A percentile compares a stretch with the other conserved stretches of the same genome.
phyloP scores from a whole-genome alignment of 2,329 filamentous ascomycete genomes.

The Sporothrix pallida region DNA sequence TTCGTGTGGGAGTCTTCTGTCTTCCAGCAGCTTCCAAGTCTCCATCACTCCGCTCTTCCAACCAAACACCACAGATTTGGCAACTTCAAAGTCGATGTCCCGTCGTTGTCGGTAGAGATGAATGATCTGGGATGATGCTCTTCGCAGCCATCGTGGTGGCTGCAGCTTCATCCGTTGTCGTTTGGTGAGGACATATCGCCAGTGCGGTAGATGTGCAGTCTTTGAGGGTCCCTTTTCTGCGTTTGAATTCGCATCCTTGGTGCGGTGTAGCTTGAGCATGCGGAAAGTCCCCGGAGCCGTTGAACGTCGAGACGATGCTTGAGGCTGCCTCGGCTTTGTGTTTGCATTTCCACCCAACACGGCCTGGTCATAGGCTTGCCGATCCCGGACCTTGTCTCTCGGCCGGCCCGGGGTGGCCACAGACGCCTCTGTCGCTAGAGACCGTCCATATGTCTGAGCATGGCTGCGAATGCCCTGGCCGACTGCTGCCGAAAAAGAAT shows the following conservation, averaged over 20 bases:
- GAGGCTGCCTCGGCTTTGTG: too few relatives aligned
- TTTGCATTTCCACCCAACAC: too few relatives aligned
- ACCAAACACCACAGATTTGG: conserved; percentile 21
- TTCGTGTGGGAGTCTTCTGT: conserved; percentile 23
- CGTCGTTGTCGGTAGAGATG: background rate
- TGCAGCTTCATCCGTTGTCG: background rate
- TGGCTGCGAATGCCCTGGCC: background rate
- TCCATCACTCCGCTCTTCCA: conserved; percentile 35
- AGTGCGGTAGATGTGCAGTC: background rate
- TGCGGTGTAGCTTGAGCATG: too few relatives aligned
- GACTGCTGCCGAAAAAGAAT: conserved; percentile 1
- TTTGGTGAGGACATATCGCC: conserved; percentile 16
- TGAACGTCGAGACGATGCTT: too few relatives aligned
- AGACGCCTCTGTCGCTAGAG: background rate
- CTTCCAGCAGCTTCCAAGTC: conserved; percentile 35
- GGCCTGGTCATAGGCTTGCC: background rate
- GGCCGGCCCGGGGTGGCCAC: background rate
- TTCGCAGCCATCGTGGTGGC: conserved; percentile 4
- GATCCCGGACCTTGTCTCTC: background rate
- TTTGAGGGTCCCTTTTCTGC: background rate
- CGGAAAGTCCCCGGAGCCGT: too few relatives aligned
- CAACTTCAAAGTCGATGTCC: background rate
- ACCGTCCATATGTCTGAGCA: background rate
- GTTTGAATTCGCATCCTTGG: background rate
- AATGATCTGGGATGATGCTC: background rate